Percentiles rank a stretch among this genome's conserved stretches.
Evolutionary conservation across 1,139 yeast species (phyloP).

Genomic region (Suzukiozyma palmioleophila): DNA sequence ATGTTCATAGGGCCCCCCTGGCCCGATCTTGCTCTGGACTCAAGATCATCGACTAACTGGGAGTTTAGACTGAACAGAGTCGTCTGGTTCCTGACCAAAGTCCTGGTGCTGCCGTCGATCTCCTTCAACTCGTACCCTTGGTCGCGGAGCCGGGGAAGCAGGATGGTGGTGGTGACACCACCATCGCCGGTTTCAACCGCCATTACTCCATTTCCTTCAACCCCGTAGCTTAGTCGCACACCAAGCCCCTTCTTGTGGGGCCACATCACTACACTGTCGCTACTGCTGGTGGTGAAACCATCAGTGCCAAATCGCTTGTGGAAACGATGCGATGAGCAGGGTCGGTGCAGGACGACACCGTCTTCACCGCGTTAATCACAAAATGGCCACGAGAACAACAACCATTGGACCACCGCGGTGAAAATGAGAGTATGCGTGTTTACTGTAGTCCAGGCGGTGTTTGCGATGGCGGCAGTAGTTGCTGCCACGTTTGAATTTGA

Average conservation of each 20-base stretch:
- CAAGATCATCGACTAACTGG: constrained; percentile 11
- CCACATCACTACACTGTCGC: constrained; percentile 32
- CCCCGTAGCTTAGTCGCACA: constrained; percentile 36
- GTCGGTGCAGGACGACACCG: no score
- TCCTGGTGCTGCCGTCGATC: background rate
- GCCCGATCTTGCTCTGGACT: constrained; percentile 2
- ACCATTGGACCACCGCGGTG: no score
- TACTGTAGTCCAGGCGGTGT: no score
- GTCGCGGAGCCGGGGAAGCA: constrained; percentile 18
- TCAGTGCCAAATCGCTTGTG: background rate
- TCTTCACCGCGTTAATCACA: no score
- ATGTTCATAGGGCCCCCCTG: background rate
- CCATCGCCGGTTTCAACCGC: constrained; percentile 9
- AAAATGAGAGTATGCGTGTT: no score
- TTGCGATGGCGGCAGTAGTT: background rate
- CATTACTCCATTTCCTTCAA: constrained; percentile 25
- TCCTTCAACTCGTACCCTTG: background rate
- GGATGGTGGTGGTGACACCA: constrained; percentile 13
- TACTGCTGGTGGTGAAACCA: background rate
- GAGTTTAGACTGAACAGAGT: constrained; percentile 12
- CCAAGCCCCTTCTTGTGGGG: constrained; percentile 41
- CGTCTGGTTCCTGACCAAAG: constrained; percentile 8
- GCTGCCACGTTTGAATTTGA: constrained; percentile 9
- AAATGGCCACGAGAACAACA: no score
- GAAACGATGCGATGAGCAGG: no score